A percentile compares a stretch with the other conserved stretches of the same genome.
Conservation (phyloP, 2,329 filamentous ascomycete species). For the Zalaria sp. region DNA sequence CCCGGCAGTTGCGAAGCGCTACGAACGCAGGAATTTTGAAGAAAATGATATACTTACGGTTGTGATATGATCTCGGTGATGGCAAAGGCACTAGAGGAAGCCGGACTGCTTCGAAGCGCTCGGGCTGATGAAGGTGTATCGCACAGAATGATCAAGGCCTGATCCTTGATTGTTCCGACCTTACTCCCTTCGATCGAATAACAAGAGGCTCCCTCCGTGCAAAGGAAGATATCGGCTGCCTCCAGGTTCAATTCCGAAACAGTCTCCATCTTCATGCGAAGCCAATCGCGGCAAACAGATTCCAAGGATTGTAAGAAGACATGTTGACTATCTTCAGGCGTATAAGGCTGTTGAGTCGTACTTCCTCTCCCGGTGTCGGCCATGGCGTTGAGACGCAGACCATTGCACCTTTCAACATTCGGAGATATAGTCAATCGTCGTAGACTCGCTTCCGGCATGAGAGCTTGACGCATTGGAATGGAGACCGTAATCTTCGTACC, state of each 20-base stretch:
- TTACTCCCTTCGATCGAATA: too few relatives aligned
- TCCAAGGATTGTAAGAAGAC: slow-evolving; percentile 3
- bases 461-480: slow-evolving; percentile 1
- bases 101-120: slow-evolving; percentile 1
- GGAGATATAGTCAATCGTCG: slow-evolving; percentile 1
- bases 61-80: background rate
- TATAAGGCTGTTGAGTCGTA: background rate
- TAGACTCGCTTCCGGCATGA: background rate
- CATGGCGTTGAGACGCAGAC: slow-evolving; percentile 1
- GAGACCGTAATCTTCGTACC: slow-evolving; percentile 27
- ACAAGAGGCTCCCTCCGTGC: slow-evolving; percentile 1
- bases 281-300: slow-evolving; percentile 2
- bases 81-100: background rate
- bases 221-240: slow-evolving; percentile 2
- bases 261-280: slow-evolving; percentile 4
- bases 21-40: background rate
- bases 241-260: background rate
- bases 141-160: slow-evolving; percentile 3
- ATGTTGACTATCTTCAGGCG: slow-evolving; percentile 1
- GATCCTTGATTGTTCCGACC: background rate
- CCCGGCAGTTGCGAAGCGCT: too few relatives aligned
- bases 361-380: slow-evolving; percentile 1
- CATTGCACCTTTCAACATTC: background rate
- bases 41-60: slow-evolving; percentile 1
- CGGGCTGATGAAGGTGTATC: slow-evolving; percentile 1